Evolutionary conservation across 106 monocot genomes (phyloP), one percentile per base, ranked within the genome.

Genomic region (Dactylorhiza incarnata): DNA sequence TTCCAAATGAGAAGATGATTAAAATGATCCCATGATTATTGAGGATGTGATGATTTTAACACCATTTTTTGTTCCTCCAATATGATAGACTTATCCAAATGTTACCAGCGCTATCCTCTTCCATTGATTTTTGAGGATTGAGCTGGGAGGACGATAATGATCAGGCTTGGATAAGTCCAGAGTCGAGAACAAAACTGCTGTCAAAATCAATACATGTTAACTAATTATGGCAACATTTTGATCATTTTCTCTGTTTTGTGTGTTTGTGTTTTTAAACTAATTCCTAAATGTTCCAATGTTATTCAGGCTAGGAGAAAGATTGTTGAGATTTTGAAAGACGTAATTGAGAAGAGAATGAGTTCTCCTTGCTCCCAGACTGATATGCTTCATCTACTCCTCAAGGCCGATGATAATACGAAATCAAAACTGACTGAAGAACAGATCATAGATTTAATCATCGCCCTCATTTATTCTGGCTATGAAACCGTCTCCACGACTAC

Each of bases 401-500:
- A 63, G 29, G 68, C 22, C 17, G 86, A 87, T 47, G 85, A 78
- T 0, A 78, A 49, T 25, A 73, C 86, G 22, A 85, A 77, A 68
- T 12, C 14, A n/a, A 80, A 84, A 48, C 88, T 99, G 58, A 86
- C 58, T 48, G 91, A 99, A n/a, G 94, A 99, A 14, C 91, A 99
- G 69, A 89, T 99, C 19, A 88, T 90, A 5, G 99, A 99, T 83
- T 74, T 94, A 78, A 84, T 99, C 48, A 91, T 99, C 13, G 84
- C 94, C 12, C 77, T 99, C 8, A 44, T 99, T 19, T 91, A 99
- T 75, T 94, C 99, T 6, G 99, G 99, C 16, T 99, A 86, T 51
- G 99, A 99, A 79, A 94, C 99, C 5, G 89, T 94, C 45, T 99
- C 99, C 0, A 94, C 89, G 5, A 94, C 94, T 72, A 79, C 91